These are phyloP conservation scores for Acanthamoeba comandoni DNA, from an alignment of 208 protist species.

Conservation along the genomic window DNA sequence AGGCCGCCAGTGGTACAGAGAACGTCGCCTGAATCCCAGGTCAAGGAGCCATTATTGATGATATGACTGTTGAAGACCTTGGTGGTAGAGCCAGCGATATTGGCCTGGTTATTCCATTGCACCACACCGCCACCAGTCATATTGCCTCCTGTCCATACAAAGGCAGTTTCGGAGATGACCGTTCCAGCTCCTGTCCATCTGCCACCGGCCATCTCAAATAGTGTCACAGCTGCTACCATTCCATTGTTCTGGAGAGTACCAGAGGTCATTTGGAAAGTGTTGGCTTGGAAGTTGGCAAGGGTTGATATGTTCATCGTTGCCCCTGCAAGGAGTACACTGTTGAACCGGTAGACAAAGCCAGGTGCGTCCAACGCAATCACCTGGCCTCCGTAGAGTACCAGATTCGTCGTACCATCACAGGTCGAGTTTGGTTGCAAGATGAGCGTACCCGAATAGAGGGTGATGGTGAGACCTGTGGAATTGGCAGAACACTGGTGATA, in stretches of 20 bases:
- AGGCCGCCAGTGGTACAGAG: conserved; percentile 11
- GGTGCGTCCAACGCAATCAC: conserved; percentile 51
- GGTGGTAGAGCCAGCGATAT: too few species aligned
- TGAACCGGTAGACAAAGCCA: conserved; percentile 72
- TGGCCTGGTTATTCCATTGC: too few species aligned
- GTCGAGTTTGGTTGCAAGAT: conserved; percentile 66
- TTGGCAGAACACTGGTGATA: conserved; percentile 42
- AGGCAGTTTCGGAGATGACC: too few species aligned
- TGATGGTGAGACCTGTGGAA: conserved; percentile 47
- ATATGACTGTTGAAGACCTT: too few species aligned
- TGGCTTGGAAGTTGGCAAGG: conserved; percentile 50
- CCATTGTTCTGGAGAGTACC: conserved; percentile 37
- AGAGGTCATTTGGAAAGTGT: conserved; percentile 7
- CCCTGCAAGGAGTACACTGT: conserved; percentile 19
- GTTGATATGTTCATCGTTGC: conserved; percentile 32
- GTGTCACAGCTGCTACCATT: conserved; percentile 16
- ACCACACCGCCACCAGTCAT: too few species aligned
- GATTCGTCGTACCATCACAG: conserved; percentile 11
- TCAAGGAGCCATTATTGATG: too few species aligned
- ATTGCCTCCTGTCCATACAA: too few species aligned
- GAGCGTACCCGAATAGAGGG: conserved; percentile 56
- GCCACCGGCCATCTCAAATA: conserved; percentile 50
- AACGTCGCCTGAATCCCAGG: background rate
- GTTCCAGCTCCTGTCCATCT: background rate
- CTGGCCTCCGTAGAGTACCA: conserved; percentile 26